phyloP scores from a whole-genome alignment of 2,329 filamentous ascomycete genomes.

The Cytospora schulzeri region DNA sequence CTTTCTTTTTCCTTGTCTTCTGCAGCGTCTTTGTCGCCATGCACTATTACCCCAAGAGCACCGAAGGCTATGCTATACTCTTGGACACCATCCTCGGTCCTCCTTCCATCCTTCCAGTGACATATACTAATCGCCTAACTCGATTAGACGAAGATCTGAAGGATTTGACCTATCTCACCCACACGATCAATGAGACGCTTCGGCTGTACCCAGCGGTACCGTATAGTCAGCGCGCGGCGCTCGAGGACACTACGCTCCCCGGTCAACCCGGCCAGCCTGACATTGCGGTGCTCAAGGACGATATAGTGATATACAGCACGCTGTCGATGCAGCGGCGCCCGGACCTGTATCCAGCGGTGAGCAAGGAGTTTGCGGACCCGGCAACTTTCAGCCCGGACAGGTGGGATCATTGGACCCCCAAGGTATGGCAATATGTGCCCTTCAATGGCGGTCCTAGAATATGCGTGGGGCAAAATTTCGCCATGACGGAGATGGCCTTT shows the following conservation, averaged over 20 bases:
- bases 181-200: slow-evolving; percentile 44
- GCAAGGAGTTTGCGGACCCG: slow-evolving; percentile 33
- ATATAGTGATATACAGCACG: slow-evolving; percentile 33
- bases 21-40: too few species aligned
- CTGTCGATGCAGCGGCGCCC: slow-evolving; percentile 35
- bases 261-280: slow-evolving; percentile 30
- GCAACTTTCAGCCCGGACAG: slow-evolving; percentile 35
- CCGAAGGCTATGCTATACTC: too few species aligned
- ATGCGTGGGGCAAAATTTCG: slow-evolving; percentile 62
- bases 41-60: too few species aligned
- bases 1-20: too few species aligned
- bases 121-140: not conserved
- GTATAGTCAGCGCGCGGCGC: slow-evolving; percentile 34
- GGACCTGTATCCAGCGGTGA: slow-evolving; percentile 35
- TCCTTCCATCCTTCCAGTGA: too few species aligned
- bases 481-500: slow-evolving; percentile 59
- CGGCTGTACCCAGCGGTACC: slow-evolving; percentile 35
- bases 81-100: too few species aligned
- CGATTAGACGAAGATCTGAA: slow-evolving; percentile 45
- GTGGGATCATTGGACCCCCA: slow-evolving; percentile 35
- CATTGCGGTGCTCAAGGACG: slow-evolving; percentile 32
- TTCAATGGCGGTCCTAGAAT: slow-evolving; percentile 46
- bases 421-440: slow-evolving; percentile 41
- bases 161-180: slow-evolving; percentile 52
- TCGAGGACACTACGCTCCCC: slow-evolving; percentile 33